Percentiles rank a stretch among this genome's conserved stretches.
Conservation (phyloP, 2,329 filamentous ascomycete genomes). For the Fusarium illudens region DNA sequence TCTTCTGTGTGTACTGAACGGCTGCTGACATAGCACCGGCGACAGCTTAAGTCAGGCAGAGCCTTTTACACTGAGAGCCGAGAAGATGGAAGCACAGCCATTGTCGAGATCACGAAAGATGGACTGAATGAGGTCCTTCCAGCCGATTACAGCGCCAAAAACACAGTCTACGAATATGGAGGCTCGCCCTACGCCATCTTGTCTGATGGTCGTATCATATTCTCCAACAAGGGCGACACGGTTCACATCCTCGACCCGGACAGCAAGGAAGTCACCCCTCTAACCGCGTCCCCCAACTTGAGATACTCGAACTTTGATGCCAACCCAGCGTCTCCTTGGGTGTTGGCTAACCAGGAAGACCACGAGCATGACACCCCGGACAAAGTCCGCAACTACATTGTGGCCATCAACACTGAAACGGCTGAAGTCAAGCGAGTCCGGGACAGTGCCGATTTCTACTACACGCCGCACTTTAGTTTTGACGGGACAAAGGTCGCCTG, state of each 20-base stretch:
- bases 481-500: constrained; percentile 58
- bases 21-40: neutral
- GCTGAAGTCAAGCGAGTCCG: constrained; percentile 52
- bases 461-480: constrained; percentile 57
- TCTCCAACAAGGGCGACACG: constrained; percentile 55
- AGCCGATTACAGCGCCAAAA: constrained; percentile 52
- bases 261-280: constrained; percentile 43
- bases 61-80: constrained; percentile 51
- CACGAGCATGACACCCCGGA: constrained; percentile 49
- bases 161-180: constrained; percentile 62
- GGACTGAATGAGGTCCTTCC: constrained; percentile 54
- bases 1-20: neutral
- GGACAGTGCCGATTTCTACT: constrained; percentile 61
- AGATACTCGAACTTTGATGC: constrained; percentile 59
- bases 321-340: constrained; percentile 50
- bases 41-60: constrained; percentile 42
- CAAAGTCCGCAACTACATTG: constrained; percentile 50
- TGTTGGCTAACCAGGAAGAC: constrained; percentile 63
- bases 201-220: constrained; percentile 53
- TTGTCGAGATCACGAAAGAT: constrained; percentile 52
- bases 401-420: constrained; percentile 52
- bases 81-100: constrained; percentile 52
- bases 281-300: constrained; percentile 47
- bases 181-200: constrained; percentile 55
- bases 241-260: constrained; percentile 54